phyloP scores from a whole-genome alignment of 495 filamentous ascomycete species.

The Hypoxylon subgilvum region DNA sequence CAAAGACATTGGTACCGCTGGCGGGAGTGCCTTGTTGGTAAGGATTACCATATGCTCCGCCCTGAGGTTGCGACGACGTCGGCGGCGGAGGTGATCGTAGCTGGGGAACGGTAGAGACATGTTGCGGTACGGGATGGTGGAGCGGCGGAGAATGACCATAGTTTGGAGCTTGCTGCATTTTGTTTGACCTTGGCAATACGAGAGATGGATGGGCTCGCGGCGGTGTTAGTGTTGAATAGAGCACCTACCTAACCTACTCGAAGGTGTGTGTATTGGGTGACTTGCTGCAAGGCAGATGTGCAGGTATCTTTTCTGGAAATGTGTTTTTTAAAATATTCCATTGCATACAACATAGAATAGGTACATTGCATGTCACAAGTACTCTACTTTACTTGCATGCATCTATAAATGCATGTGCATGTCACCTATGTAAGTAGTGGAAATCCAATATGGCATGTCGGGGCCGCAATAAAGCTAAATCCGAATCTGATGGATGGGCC shows the following conservation, averaged over 20 bases:
- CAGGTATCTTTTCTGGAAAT: slow-evolving; percentile 41
- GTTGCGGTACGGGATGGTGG: slow-evolving; percentile 97
- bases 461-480: slow-evolving; percentile 30
- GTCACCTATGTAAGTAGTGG: not conserved
- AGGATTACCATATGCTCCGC: slow-evolving; percentile 76
- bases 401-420: too few species aligned
- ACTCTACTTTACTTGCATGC: too few species aligned
- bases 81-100: slow-evolving; percentile 95
- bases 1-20: slow-evolving; percentile 63
- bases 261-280: too few species aligned
- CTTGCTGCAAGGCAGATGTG: not conserved
- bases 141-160: slow-evolving; percentile 90
- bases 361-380: too few species aligned
- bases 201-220: too few species aligned
- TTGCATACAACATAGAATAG: not conserved
- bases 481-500: too few species aligned
- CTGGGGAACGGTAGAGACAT: slow-evolving; percentile 98
- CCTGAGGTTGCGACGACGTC: slow-evolving; percentile 69
- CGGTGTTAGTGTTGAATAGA: too few species aligned
- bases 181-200: too few species aligned
- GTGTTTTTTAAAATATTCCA: slow-evolving; percentile 48
- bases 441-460: slow-evolving; percentile 18
- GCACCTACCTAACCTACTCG: too few species aligned
- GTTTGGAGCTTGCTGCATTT: slow-evolving; percentile 85
- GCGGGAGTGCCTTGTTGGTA: slow-evolving; percentile 65